phyloP scores from a whole-genome alignment of 805 yeast genomes.

The Brettanomyces naardenensis region DNA sequence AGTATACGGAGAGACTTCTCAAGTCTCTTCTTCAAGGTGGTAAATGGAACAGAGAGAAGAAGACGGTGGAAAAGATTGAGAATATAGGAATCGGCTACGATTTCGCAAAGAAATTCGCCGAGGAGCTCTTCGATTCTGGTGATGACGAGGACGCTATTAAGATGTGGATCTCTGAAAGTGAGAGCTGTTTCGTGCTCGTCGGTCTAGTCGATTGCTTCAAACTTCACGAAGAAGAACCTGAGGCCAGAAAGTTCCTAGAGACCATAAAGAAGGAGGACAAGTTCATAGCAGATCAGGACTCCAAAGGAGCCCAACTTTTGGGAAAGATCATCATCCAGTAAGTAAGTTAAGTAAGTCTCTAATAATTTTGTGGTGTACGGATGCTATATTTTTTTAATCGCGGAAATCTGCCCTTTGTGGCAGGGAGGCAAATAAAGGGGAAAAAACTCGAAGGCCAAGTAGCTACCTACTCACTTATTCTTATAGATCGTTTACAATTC shows the following conservation, averaged over 20 bases:
- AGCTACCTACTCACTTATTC: too few species aligned
- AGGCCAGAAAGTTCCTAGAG: slow-evolving; percentile 39
- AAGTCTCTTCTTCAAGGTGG: slow-evolving; percentile 79
- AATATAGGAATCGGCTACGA: slow-evolving; percentile 44
- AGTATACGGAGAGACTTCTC: slow-evolving; percentile 67
- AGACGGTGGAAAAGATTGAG: slow-evolving; percentile 36
- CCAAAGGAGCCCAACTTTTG: slow-evolving; percentile 60
- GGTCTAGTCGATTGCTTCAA: slow-evolving; percentile 65
- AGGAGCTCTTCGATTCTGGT: slow-evolving; percentile 38
- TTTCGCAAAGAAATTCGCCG: slow-evolving; percentile 46
- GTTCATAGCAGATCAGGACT: slow-evolving; percentile 34
- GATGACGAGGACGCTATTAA: slow-evolving; percentile 43
- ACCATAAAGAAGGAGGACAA: slow-evolving; percentile 45
- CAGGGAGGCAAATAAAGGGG: not conserved
- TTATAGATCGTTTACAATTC: too few species aligned
- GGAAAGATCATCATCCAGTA: too few species aligned
- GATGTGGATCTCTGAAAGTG: slow-evolving; percentile 57
- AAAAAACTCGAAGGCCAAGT: too few species aligned
- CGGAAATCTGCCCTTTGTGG: too few species aligned
- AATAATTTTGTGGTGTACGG: not conserved
- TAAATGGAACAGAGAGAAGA: slow-evolving; percentile 65
- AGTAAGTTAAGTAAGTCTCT: not conserved
- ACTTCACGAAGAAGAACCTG: slow-evolving; percentile 31
- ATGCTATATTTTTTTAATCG: too few species aligned
- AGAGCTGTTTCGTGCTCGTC: slow-evolving; percentile 76